Conservation (phyloP, 768 basidiomycete species). For the Gyrodon lividus region DNA sequence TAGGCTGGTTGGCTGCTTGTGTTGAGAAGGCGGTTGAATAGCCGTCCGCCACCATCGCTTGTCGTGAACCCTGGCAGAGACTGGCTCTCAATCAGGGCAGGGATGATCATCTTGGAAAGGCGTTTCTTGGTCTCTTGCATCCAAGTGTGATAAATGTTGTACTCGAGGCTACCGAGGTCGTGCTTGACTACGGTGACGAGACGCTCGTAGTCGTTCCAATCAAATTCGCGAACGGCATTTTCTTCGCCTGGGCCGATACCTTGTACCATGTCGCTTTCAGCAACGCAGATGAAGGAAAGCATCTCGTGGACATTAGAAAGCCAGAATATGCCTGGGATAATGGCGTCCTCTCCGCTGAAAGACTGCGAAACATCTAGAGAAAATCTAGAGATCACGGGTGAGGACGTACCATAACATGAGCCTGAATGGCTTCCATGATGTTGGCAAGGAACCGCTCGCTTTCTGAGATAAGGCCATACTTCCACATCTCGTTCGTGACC, state of each 20-base stretch:
- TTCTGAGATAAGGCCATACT: slow-evolving; percentile 93
- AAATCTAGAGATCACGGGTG: background rate
- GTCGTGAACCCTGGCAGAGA: slow-evolving; percentile 97
- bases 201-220: slow-evolving; percentile 96
- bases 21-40: slow-evolving; percentile 92
- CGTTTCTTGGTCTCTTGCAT: slow-evolving; percentile 98
- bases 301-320: slow-evolving; percentile 99
- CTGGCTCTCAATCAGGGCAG: slow-evolving; percentile 97
- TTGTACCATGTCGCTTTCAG: slow-evolving; percentile 98
- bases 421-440: slow-evolving; percentile 97
- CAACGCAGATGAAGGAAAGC: slow-evolving; percentile 97
- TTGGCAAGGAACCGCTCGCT: slow-evolving; percentile 98
- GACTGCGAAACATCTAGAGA: slow-evolving; percentile 47
- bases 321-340: slow-evolving; percentile 98
- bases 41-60: slow-evolving; percentile 85
- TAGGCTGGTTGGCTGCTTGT: slow-evolving; percentile 86
- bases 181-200: slow-evolving; percentile 98
- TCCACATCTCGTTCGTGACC: slow-evolving; percentile 99
- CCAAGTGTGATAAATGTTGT: slow-evolving; percentile 99
- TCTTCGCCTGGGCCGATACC: slow-evolving; percentile 97
- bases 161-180: slow-evolving; percentile 96
- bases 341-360: slow-evolving; percentile 90
- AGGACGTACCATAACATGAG: slow-evolving; percentile 89
- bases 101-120: slow-evolving; percentile 95
- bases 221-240: slow-evolving; percentile 85